Evolutionary conservation across 148 eudicot species (phyloP), one percentile per base, ranked within the genome.

Genomic region (Dysphania ambrosioides): DNA sequence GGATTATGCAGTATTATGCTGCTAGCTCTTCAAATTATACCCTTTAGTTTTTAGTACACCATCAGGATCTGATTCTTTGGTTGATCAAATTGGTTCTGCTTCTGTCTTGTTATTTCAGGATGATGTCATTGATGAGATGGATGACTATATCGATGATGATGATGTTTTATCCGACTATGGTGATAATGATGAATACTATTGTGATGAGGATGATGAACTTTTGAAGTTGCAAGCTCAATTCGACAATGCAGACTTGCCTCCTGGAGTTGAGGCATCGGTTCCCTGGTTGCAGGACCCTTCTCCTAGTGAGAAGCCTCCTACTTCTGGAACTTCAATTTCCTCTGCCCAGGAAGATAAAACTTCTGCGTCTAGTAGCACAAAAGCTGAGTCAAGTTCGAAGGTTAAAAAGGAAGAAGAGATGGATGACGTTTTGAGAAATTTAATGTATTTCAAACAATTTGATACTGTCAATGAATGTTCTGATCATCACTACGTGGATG

Each of bases 261-360:
- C 97, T 77, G 97, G 97, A 18, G 93, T 91, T 40, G 97, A 91
- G 83, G 97, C 93, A 26, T 74, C 93, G 1, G 87, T 91, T 56
- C 68, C 93, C 26, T 91, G 93, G 93, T 71, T 89, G 78, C 64
- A 77, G 68, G 84, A 78, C 21, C 74, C 90, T 75, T 68, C 71
- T 31, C 77, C 86, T 51, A 69, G 79, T 72, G 79, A 79, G 71
- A 59, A 55, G 70, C 44, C 68, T 35, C 51, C 72, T 51, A 59
- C 81, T 66, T 30, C 73, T 35, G 79, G 57, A 36, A 62, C 69
- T 69, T 70, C 87, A 38, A 38, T 59, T 36, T 74, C 59, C 16
- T 27, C 77, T 13, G 47, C 24, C 10, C 75, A 61, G 67, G 78
- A 24, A 19, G 84, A 60, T 18, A 58, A 47, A 35, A 53, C 75